These are phyloP conservation scores for Leccinum pachyderme DNA, from an alignment of 1,284 basidiomycete genomes.

Conservation along the genomic window DNA sequence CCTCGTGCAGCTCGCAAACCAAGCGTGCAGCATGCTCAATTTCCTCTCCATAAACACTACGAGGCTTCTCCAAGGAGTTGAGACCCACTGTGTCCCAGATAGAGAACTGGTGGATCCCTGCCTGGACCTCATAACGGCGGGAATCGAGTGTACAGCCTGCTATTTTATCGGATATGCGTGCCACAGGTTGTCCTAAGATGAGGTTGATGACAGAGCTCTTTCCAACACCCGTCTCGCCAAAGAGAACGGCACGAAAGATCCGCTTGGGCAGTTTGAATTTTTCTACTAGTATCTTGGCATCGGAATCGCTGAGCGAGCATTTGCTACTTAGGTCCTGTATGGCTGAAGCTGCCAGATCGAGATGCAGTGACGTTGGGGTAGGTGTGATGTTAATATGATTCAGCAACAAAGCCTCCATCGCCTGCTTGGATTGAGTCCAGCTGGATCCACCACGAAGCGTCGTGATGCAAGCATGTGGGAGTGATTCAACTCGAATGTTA, in stretches of 20 bases:
- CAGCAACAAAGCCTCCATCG: not conserved
- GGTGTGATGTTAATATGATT: too few species aligned
- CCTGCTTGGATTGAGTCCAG: not conserved
- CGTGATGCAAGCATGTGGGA: not conserved
- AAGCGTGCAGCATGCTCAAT: conserved; percentile 35
- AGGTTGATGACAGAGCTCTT: conserved; percentile 33
- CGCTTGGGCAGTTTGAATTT: not conserved
- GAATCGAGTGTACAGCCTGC: conserved; percentile 25
- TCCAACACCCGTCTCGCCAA: conserved; percentile 29
- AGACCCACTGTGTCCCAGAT: conserved; percentile 40
- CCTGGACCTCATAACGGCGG: conserved; percentile 16
- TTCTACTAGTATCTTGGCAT: conserved; percentile 6
- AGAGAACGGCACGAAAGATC: conserved; percentile 21
- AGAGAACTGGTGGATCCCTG: conserved; percentile 19
- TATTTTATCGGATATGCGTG: conserved; percentile 13
- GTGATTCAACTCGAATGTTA: not conserved
- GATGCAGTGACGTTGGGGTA: not conserved
- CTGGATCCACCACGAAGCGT: not conserved
- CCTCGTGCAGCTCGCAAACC: conserved; percentile 25
- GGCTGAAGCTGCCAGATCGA: not conserved
- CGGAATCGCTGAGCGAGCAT: not conserved
- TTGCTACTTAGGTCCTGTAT: conserved; percentile 10
- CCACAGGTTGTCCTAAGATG: conserved; percentile 11
- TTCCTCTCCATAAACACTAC: conserved; percentile 16
- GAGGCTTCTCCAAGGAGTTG: conserved; percentile 12